Evolutionary conservation across 176 grass and related monocot genomes (phyloP).

Genomic region (Dendrocalamus sinicus): DNA sequence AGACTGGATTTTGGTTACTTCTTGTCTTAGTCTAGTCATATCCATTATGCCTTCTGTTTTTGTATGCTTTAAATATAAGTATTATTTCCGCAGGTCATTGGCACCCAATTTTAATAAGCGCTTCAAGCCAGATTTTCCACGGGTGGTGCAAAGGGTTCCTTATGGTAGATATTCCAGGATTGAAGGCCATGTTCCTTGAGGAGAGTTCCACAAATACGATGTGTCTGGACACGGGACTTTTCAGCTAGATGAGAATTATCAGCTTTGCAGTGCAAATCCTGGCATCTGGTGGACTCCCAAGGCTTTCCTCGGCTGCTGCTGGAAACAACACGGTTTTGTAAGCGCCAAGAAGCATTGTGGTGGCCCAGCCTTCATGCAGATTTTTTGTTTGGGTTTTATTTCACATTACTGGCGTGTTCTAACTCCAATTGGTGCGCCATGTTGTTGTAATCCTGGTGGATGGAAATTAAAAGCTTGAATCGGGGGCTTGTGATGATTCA

Average conservation of each 20-base stretch:
- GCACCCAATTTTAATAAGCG: conserved; percentile 54
- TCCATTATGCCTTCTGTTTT: background rate
- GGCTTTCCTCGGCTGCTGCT: background rate
- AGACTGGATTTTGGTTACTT: background rate
- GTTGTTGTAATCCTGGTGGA: background rate
- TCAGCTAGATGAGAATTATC: conserved; percentile 12
- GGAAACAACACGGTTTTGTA: background rate
- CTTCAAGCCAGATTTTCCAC: conserved; percentile 58
- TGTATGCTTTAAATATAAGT: conserved; percentile 8
- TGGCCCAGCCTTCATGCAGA: background rate
- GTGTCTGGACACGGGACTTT: conserved; percentile 24
- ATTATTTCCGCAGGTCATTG: conserved; percentile 44
- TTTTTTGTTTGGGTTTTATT: background rate
- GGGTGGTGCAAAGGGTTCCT: conserved; percentile 48
- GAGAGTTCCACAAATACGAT: background rate
- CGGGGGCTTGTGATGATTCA: background rate
- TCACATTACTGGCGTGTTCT: background rate
- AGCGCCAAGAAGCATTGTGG: background rate
- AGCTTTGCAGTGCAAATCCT: conserved; percentile 1
- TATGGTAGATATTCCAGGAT: conserved; percentile 62
- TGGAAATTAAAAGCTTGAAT: background rate
- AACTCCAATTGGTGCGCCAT: background rate
- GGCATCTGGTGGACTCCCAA: conserved; percentile 20
- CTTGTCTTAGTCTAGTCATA: conserved; percentile 6
- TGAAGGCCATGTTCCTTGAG: conserved; percentile 60